Conservation (phyloP, 2,329 filamentous ascomycete species). For the Penicillium aurantiogriseum region DNA sequence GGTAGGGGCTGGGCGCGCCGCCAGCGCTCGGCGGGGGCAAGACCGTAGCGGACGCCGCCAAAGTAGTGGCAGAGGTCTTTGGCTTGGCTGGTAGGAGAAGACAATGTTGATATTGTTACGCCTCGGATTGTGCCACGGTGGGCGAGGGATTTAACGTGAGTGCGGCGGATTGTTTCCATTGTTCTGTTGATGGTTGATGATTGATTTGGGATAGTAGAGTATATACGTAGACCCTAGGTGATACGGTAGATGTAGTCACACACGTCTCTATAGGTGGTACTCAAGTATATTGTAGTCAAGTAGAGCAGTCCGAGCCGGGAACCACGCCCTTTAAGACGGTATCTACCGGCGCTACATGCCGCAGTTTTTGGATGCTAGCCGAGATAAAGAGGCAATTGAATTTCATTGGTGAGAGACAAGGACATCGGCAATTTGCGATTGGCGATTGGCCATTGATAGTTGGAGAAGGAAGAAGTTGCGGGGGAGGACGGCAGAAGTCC, state of each 20-base stretch:
- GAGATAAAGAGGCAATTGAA: slow-evolving; percentile 12
- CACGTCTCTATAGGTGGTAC: background rate
- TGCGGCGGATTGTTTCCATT: slow-evolving; percentile 28
- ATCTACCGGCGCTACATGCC: slow-evolving; percentile 9
- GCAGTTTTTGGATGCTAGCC: slow-evolving; percentile 10
- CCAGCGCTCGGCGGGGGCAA: slow-evolving; percentile 53
- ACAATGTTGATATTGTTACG: slow-evolving; percentile 42
- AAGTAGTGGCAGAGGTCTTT: slow-evolving; percentile 51
- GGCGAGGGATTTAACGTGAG: slow-evolving; percentile 28
- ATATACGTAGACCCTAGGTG: background rate
- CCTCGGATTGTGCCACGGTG: slow-evolving; percentile 52
- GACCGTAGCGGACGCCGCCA: slow-evolving; percentile 56
- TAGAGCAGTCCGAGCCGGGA: background rate
- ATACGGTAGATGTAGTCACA: background rate
- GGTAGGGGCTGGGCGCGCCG: slow-evolving; percentile 50
- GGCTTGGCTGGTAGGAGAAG: slow-evolving; percentile 25
- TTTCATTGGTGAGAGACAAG: slow-evolving; percentile 19
- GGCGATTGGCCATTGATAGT: background rate
- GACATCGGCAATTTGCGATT: slow-evolving; percentile 16
- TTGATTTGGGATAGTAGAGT: background rate
- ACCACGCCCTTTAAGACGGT: background rate
- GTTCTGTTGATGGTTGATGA: background rate
- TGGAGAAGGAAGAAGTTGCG: background rate
- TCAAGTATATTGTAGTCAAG: background rate
- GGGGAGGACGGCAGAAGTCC: background rate